Percentiles rank a stretch among this genome's conserved stretches.
These are phyloP conservation scores for Pisolithus marmoratus DNA, from an alignment of 768 basidiomycete genomes.

Conservation along the genomic window DNA sequence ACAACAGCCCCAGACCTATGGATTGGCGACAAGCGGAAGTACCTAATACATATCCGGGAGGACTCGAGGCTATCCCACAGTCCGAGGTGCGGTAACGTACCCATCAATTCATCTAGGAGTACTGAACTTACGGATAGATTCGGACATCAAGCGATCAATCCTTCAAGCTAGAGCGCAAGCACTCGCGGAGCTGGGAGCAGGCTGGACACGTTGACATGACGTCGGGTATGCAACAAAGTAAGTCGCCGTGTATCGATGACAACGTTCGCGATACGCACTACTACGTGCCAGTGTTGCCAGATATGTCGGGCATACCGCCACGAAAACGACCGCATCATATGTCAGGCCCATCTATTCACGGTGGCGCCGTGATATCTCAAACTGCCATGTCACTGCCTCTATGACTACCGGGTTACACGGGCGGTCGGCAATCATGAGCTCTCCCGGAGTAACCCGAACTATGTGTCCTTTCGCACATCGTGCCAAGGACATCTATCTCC, in stretches of 20 bases:
- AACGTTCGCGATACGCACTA: slow-evolving; percentile 5
- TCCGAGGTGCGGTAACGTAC: slow-evolving; percentile 26
- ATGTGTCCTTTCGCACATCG: not conserved
- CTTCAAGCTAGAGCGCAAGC: slow-evolving; percentile 46
- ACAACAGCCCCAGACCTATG: slow-evolving; percentile 28
- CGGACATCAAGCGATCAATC: slow-evolving; percentile 33
- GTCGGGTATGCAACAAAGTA: slow-evolving; percentile 13
- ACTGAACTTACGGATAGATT: slow-evolving; percentile 30
- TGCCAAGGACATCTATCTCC: slow-evolving; percentile 5
- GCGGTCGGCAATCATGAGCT: slow-evolving; percentile 13
- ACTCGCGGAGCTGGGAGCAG: slow-evolving; percentile 60
- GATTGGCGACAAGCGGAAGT: slow-evolving; percentile 31
- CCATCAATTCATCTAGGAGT: slow-evolving; percentile 9
- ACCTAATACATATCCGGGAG: slow-evolving; percentile 23
- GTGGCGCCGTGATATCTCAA: slow-evolving; percentile 48
- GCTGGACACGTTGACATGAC: slow-evolving; percentile 30
- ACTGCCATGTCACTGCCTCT: slow-evolving; percentile 47
- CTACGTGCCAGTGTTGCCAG: slow-evolving; percentile 31
- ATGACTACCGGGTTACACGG: slow-evolving; percentile 29
- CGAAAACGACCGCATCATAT: slow-evolving; percentile 65
- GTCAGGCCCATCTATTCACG: slow-evolving; percentile 49
- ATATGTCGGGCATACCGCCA: slow-evolving; percentile 46
- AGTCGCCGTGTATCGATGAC: slow-evolving; percentile 10
- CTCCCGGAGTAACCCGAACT: not conserved
- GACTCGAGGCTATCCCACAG: slow-evolving; percentile 26